Conservation (phyloP, 2,329 filamentous ascomycete genomes). For the Colletotrichum sp. region DNA sequence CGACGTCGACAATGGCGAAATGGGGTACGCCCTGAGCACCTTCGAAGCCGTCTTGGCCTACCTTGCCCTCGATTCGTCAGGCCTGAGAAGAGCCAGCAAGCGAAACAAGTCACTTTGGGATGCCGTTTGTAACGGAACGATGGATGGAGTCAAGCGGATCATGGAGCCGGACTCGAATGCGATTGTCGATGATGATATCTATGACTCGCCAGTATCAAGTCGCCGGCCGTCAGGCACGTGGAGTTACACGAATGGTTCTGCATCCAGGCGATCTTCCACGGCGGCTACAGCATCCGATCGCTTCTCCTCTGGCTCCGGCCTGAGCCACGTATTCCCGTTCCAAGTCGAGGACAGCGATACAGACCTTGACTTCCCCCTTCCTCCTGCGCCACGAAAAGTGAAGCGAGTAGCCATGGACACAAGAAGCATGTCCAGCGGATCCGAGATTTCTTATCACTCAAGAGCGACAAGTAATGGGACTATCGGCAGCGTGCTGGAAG, state of each 20-base stretch:
- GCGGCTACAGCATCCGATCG: slow-evolving; percentile 49
- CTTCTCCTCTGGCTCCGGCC: slow-evolving; percentile 60
- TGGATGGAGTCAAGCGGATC: slow-evolving; percentile 77
- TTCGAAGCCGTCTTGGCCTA: slow-evolving; percentile 95
- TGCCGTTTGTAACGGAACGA: slow-evolving; percentile 77
- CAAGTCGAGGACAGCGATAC: slow-evolving; percentile 49
- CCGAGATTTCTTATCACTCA: slow-evolving; percentile 83
- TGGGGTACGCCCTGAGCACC: slow-evolving; percentile 94
- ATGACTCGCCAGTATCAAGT: slow-evolving; percentile 43
- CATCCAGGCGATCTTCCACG: slow-evolving; percentile 47
- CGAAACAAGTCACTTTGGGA: slow-evolving; percentile 90
- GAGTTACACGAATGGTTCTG: slow-evolving; percentile 50
- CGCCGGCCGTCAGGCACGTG: slow-evolving; percentile 53
- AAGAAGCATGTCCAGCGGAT: slow-evolving; percentile 85
- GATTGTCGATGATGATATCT: slow-evolving; percentile 49
- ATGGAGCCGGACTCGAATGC: slow-evolving; percentile 73
- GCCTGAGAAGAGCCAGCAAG: slow-evolving; percentile 82
- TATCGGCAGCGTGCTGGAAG: slow-evolving; percentile 75
- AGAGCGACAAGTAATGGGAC: slow-evolving; percentile 80
- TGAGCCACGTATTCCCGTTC: slow-evolving; percentile 93
- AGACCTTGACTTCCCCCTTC: slow-evolving; percentile 28
- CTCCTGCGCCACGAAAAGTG: slow-evolving; percentile 52
- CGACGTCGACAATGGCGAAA: slow-evolving; percentile 94
- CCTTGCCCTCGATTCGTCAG: slow-evolving; percentile 80
- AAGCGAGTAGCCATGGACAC: slow-evolving; percentile 92